Evolutionary conservation across 306 rosid species (phyloP).

Genomic region (Gillenia trifoliata): DNA sequence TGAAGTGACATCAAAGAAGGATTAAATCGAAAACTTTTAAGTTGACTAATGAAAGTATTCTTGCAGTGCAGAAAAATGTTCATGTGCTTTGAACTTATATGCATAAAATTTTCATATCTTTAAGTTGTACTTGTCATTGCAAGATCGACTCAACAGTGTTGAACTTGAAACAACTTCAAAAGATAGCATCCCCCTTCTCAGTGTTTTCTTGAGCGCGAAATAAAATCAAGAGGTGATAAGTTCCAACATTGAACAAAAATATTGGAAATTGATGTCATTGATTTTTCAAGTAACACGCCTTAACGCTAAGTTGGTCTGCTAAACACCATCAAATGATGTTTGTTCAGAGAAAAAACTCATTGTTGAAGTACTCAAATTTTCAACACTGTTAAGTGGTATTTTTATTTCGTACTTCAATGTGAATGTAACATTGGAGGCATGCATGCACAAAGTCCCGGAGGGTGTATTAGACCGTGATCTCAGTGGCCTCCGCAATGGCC

Average conservation of each 20-base stretch:
- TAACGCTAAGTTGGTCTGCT: neutral
- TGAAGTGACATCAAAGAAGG: too few species aligned
- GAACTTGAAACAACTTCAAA: neutral
- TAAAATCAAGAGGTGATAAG: neutral
- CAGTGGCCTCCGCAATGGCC: slow-evolving; percentile 79
- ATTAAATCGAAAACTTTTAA: too few species aligned
- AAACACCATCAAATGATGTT: neutral
- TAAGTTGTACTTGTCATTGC: neutral
- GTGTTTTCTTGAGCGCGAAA: neutral
- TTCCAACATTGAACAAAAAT: neutral
- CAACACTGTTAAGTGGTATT: neutral
- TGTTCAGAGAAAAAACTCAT: too few species aligned
- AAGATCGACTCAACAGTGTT: neutral
- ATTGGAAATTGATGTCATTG: neutral
- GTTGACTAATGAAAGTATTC: neutral
- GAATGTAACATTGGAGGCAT: slow-evolving; percentile 60
- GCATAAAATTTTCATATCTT: neutral
- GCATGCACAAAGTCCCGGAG: slow-evolving; percentile 64
- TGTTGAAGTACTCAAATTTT: neutral
- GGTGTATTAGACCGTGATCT: slow-evolving; percentile 54
- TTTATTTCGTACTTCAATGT: slow-evolving; percentile 34
- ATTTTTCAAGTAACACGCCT: neutral
- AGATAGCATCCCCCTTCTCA: neutral
- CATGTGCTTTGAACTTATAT: neutral
- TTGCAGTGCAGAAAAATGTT: neutral